Conservation (phyloP, 108 stramenopile genomes). For the Cyclotella distinguenda region DNA sequence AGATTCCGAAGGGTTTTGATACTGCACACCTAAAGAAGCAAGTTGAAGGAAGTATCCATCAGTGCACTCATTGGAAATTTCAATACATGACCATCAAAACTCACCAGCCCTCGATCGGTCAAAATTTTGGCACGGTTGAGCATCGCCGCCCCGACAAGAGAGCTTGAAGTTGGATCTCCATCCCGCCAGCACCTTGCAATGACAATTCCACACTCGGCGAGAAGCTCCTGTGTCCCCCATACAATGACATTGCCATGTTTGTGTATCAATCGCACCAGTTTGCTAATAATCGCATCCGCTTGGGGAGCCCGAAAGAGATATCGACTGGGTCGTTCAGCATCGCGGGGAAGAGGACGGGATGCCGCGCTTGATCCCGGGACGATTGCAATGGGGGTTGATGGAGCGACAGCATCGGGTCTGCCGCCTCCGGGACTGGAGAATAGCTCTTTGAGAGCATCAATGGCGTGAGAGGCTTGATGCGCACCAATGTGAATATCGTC, state of each 20-base stretch:
- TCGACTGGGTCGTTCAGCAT: background rate
- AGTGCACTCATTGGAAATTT: background rate
- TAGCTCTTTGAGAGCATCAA: constrained; percentile 65
- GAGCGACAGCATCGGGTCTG: background rate
- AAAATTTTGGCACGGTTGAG: constrained; percentile 56
- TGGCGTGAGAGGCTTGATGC: constrained; percentile 35
- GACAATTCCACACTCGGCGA: constrained; percentile 60
- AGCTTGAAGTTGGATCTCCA: constrained; percentile 64
- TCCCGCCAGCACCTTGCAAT: constrained; percentile 67
- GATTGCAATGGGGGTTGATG: background rate
- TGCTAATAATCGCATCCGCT: constrained; percentile 50
- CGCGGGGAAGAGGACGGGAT: background rate
- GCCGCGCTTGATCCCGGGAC: background rate
- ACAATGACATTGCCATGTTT: constrained; percentile 74
- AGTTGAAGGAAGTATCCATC: background rate
- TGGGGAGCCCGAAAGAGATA: constrained; percentile 32
- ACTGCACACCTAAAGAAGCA: constrained; percentile 34
- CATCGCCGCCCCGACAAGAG: constrained; percentile 62
- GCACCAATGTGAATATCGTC: constrained; percentile 69
- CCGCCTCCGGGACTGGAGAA: constrained; percentile 48
- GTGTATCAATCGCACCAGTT: constrained; percentile 55
- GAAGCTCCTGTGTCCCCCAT: constrained; percentile 79
- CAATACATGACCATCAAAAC: background rate
- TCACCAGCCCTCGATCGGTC: constrained; percentile 52
- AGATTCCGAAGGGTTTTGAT: constrained; percentile 70